Conservation (phyloP, 2,329 filamentous ascomycete genomes). For the Fusarium sp. region DNA sequence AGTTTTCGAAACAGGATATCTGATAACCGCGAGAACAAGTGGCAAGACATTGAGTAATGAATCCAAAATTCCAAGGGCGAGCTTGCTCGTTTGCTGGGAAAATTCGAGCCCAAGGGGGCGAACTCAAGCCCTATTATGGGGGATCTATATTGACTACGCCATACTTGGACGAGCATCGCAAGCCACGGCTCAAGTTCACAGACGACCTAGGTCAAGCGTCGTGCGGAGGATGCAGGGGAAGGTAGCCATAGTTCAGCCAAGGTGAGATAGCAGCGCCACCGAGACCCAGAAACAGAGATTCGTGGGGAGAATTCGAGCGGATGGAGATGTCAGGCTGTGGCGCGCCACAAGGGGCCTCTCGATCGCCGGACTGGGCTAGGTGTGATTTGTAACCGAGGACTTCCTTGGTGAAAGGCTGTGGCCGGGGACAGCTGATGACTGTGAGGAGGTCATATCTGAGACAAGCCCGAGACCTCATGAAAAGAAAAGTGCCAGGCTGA, state of each 20-base stretch:
- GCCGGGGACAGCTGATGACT: background rate
- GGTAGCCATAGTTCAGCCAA: background rate
- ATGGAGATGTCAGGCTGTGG: background rate
- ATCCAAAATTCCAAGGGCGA: background rate
- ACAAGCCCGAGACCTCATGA: background rate
- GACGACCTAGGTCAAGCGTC: background rate
- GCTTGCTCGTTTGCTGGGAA: background rate
- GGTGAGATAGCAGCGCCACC: background rate
- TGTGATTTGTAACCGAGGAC: background rate
- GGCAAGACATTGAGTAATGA: constrained; percentile 26
- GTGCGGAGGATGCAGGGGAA: background rate
- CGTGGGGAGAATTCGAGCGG: background rate
- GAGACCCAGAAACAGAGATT: background rate
- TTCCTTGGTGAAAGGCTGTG: background rate
- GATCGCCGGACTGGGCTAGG: background rate
- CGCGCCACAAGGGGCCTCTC: background rate
- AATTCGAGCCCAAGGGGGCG: background rate
- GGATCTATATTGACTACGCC: background rate
- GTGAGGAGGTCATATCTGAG: background rate
- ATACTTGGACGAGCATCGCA: background rate
- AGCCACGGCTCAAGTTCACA: background rate
- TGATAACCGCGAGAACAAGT: constrained; percentile 32
- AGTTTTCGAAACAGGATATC: constrained; percentile 36
- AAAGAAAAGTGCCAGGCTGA: background rate
- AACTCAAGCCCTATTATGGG: background rate